These are phyloP conservation scores for Stephania cephalantha DNA, from an alignment of 164 flowering plant genomes.

Conservation along the genomic window DNA sequence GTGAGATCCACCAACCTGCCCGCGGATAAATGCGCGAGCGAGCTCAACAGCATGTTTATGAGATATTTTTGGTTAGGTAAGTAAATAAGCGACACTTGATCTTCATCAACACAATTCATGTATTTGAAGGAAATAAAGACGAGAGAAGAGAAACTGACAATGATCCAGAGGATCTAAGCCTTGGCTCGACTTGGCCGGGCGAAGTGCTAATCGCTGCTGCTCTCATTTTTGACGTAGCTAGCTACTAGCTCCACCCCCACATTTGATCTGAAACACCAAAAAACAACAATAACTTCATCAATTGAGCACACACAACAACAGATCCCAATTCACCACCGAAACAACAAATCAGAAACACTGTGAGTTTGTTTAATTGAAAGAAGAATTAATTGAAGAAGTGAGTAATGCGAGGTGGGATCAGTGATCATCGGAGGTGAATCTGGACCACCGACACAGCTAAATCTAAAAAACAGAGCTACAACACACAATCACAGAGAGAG, in stretches of 20 bases:
- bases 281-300: not conserved
- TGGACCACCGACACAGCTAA: too few species aligned
- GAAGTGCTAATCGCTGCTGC: slow-evolving; percentile 25
- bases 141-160: slow-evolving; percentile 28
- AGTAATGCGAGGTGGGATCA: too few species aligned
- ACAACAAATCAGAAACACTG: too few species aligned
- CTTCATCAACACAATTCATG: too few species aligned
- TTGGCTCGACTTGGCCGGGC: slow-evolving; percentile 30
- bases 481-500: not conserved
- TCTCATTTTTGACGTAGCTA: slow-evolving; percentile 22
- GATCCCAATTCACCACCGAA: not conserved
- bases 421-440: too few species aligned
- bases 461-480: too few species aligned
- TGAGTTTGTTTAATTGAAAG: too few species aligned
- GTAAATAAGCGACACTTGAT: too few species aligned
- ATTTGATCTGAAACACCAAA: slow-evolving; percentile 15
- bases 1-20: not conserved
- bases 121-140: not conserved
- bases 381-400: too few species aligned
- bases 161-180: slow-evolving; percentile 41
- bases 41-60: not conserved
- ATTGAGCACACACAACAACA: not conserved
- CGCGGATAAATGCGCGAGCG: not conserved
- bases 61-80: too few species aligned
- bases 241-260: not conserved